Conservation (phyloP, 2,329 filamentous ascomycete species). For the Xylaria hypoxylon region DNA sequence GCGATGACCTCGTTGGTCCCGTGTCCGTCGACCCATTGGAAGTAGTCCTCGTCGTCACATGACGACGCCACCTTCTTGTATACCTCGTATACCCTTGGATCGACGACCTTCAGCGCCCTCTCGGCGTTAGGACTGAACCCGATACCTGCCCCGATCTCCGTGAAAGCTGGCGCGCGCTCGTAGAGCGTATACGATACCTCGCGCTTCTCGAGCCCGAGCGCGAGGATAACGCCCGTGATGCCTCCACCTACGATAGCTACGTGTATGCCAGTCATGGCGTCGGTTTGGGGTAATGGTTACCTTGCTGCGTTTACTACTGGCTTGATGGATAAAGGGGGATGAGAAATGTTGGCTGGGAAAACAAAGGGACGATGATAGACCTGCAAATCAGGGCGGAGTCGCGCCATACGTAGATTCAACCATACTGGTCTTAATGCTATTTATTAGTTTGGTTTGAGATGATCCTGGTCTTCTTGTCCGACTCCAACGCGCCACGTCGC, state of each 20-base stretch:
- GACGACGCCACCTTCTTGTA: constrained; percentile 52
- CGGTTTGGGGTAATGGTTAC: not conserved
- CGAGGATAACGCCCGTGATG: constrained; percentile 63
- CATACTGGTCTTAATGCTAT: not conserved
- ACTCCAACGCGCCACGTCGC: constrained; percentile 9
- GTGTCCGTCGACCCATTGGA: constrained; percentile 57
- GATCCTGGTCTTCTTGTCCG: constrained; percentile 1
- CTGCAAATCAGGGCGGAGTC: not conserved
- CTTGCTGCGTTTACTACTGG: not conserved
- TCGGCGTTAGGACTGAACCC: constrained; percentile 65
- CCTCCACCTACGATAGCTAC: constrained; percentile 64
- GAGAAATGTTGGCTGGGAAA: not conserved
- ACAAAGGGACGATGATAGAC: not conserved
- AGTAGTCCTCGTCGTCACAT: constrained; percentile 51
- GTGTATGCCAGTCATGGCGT: constrained; percentile 39
- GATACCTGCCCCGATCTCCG: constrained; percentile 64
- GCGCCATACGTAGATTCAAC: not conserved
- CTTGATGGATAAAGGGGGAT: not conserved
- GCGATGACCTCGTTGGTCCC: constrained; percentile 49
- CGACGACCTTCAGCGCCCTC: constrained; percentile 56
- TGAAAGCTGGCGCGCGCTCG: constrained; percentile 57
- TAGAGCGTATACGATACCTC: constrained; percentile 59
- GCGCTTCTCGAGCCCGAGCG: constrained; percentile 59
- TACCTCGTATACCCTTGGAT: constrained; percentile 51
- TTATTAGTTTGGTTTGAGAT: not conserved